Conservation (phyloP, 1,284 basidiomycete genomes). For the Fomitopsis pinicola region DNA sequence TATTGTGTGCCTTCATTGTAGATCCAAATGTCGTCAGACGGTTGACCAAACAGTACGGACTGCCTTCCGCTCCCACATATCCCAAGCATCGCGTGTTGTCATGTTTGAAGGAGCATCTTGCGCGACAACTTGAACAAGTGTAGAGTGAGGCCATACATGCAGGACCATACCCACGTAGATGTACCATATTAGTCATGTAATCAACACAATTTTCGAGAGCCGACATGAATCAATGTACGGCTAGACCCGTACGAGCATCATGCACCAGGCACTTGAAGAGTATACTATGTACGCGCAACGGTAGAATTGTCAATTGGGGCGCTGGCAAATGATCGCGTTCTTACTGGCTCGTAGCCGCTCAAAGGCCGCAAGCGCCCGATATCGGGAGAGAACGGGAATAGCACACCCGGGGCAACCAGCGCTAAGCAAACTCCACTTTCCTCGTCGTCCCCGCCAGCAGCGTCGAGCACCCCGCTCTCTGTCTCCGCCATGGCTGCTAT, state of each 20-base stretch:
- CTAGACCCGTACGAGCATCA: too few species aligned
- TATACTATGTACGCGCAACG: neutral
- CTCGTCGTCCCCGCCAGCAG: conserved; percentile 22
- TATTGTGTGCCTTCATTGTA: conserved; percentile 13
- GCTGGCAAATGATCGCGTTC: neutral
- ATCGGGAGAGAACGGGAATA: conserved; percentile 15
- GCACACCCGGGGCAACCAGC: conserved; percentile 9
- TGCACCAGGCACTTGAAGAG: too few species aligned
- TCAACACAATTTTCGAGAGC: too few species aligned
- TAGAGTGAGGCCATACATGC: neutral
- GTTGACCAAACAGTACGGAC: conserved; percentile 44
- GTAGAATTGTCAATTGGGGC: too few species aligned
- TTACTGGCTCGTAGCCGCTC: neutral
- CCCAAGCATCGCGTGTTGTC: conserved; percentile 51
- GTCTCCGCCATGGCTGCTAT: conserved; percentile 56
- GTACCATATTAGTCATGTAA: neutral
- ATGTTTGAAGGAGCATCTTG: conserved; percentile 49
- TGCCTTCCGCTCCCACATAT: conserved; percentile 48
- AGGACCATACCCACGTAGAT: neutral
- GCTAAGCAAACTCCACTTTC: conserved; percentile 21
- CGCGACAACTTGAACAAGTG: conserved; percentile 12
- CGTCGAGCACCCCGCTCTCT: conserved; percentile 15
- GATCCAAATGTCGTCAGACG: conserved; percentile 53
- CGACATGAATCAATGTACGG: too few species aligned
- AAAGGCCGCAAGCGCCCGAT: conserved; percentile 11